Conservation (phyloP, 306 rosid species). For the Notholithocarpus densiflorus region DNA sequence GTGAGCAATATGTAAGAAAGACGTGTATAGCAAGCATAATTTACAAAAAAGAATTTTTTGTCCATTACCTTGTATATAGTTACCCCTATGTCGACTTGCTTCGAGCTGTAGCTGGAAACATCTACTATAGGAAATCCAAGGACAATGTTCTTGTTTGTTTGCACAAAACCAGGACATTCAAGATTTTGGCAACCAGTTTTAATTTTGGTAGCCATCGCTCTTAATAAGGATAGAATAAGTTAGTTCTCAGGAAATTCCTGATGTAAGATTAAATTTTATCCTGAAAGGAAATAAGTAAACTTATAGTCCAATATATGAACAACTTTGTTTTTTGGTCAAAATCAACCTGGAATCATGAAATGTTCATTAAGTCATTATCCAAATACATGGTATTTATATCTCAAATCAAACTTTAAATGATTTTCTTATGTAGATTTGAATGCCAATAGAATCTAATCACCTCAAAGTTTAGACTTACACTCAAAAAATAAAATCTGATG, state of each 20-base stretch:
- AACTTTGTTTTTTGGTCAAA: not conserved
- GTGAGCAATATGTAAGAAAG: too few relatives aligned
- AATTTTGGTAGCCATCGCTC: not conserved
- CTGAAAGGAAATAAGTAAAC: not conserved
- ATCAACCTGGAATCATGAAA: not conserved
- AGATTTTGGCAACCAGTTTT: not conserved
- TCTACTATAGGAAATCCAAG: not conserved
- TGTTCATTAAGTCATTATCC: not conserved
- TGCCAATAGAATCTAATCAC: too few relatives aligned
- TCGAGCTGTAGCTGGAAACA: too few relatives aligned
- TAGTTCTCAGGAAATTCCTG: too few relatives aligned
- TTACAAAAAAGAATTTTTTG: not conserved
- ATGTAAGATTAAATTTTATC: not conserved
- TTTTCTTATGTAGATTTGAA: not conserved
- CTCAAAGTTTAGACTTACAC: too few relatives aligned
- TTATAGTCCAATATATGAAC: conserved; percentile 26
- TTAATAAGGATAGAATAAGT: not conserved
- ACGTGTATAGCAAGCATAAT: not conserved
- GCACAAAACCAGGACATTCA: not conserved
- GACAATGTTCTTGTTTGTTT: not conserved
- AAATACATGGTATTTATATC: not conserved
- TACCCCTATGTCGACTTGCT: too few relatives aligned
- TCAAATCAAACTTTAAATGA: too few relatives aligned
- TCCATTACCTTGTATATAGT: too few relatives aligned
- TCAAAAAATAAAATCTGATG: too few relatives aligned